These are phyloP conservation scores for Trifolium subterraneum DNA, from an alignment of 306 rosid genomes.

Conservation along the genomic window DNA sequence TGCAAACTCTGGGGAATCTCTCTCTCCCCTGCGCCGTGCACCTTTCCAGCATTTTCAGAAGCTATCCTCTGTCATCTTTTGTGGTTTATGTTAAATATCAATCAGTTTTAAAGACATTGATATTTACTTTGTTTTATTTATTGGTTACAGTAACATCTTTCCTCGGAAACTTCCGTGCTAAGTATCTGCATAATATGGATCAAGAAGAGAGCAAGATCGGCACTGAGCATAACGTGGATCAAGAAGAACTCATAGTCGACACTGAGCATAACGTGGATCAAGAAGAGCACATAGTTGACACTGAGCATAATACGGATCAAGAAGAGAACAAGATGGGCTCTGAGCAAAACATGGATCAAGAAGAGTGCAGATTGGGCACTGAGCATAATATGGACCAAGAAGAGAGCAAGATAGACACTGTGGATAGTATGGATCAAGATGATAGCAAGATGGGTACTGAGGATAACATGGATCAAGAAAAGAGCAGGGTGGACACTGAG, in stretches of 20 bases:
- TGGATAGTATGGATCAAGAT: constrained; percentile 18
- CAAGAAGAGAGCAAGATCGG: constrained; percentile 17
- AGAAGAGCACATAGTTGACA: constrained; percentile 19
- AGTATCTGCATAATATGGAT: constrained; percentile 30
- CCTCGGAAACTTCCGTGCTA: constrained; percentile 22
- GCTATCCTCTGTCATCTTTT: background rate
- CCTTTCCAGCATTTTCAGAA: background rate
- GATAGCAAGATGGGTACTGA: constrained; percentile 27
- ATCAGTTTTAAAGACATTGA: background rate
- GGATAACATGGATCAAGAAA: constrained; percentile 22
- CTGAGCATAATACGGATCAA: constrained; percentile 26
- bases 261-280: constrained; percentile 8
- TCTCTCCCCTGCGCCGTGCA: background rate
- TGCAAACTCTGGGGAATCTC: background rate
- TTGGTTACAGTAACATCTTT: constrained; percentile 32
- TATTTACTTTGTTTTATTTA: background rate
- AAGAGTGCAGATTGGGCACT: constrained; percentile 28
- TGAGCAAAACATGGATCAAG: constrained; percentile 25
- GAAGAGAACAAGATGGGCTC: constrained; percentile 21
- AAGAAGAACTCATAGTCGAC: background rate
- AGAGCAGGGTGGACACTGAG: constrained; percentile 20
- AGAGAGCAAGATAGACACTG: constrained; percentile 26
- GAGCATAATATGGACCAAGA: constrained; percentile 28
- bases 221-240: too few relatives aligned
- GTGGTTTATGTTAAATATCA: constrained; percentile 19